Evolutionary conservation across 2,329 filamentous ascomycete species (phyloP), one percentile per base, ranked within the genome.

Genomic region (Lachnellula hyalina): DNA sequence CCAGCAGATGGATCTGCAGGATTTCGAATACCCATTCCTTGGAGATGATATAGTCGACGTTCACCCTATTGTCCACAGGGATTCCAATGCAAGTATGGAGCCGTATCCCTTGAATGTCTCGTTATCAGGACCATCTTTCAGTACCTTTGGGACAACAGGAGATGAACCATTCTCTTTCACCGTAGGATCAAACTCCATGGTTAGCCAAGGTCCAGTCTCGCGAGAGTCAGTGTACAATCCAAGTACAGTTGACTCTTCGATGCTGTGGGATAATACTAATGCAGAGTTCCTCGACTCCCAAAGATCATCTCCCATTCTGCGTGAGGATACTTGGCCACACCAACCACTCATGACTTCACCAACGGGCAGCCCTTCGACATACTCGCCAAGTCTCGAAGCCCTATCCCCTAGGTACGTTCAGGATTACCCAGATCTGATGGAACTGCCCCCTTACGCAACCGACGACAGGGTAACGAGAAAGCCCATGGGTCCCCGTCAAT

Each of bases 371-470:
- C 65, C 68, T 41, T 57, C 63, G 45, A 59, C 65, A n/a, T 64
- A 65, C 56, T 65, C 65, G 12, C 63, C 65, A 47, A 63, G 50
- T 56, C 46, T 65, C 40, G 65, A 64, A 61, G 57, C 55, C 48
- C 45, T 62, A 45, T 68, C 67, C 49, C 67, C 67, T n/a, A 67
- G 59, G 61, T 69, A 67, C 60, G 62, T 65, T 54, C 55, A 62
- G 57, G 63, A 68, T 46, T 57, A 49, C 59, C 55, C 56, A 59
- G 61, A 65, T 57, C 58, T 64, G 53, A 52, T 65, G 61, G 62
- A 65, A 54, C 54, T 59, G 47, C 57, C 62, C 57, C 61, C 63
- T 67, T 66, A 67, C 61, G 56, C 59, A 48, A 59, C 54, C 59
- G 59, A 57, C 59, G 61, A 65, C 51, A 66, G 63, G 56, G 53